phyloP scores from a whole-genome alignment of 495 filamentous ascomycete genomes.

The Podospora fimiseda region DNA sequence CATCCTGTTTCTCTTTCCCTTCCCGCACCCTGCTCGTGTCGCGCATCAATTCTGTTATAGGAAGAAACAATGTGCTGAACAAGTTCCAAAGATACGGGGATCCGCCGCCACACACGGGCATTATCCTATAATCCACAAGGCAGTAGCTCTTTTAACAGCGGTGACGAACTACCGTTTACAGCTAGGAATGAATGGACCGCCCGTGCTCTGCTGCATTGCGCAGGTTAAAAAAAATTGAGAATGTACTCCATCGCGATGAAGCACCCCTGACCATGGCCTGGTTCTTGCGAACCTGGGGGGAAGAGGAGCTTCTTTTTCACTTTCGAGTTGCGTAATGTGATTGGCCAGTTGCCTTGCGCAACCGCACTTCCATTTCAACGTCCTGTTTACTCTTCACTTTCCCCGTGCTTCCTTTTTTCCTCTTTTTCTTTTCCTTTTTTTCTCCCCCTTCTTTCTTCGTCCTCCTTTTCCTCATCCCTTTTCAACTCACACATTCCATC shows the following conservation, averaged over 20 bases:
- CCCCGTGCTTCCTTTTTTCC: constrained; percentile 6
- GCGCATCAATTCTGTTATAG: neutral
- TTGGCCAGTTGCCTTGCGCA: constrained; percentile 27
- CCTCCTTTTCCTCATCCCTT: constrained; percentile 1
- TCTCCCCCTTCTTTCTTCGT: neutral
- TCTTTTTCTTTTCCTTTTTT: neutral
- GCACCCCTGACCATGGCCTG: constrained; percentile 15
- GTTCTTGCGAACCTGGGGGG: constrained; percentile 13
- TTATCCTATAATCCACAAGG: neutral
- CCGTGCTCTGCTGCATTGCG: neutral
- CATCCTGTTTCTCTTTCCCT: neutral
- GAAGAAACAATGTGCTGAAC: neutral
- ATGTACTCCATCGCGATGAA: constrained; percentile 6
- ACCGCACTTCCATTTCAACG: constrained; percentile 22
- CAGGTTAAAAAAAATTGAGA: neutral
- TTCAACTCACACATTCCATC: neutral
- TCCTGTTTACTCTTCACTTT: constrained; percentile 26
- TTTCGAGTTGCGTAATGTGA: constrained; percentile 14
- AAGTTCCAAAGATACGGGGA: too few relatives aligned
- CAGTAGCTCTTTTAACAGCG: neutral
- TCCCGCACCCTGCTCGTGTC: neutral
- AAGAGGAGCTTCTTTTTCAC: neutral
- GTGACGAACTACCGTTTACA: too few relatives aligned
- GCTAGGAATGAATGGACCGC: neutral
- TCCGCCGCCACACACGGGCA: neutral